phyloP scores from a whole-genome alignment of 129 eudicot genomes.

The Artemisia annua region DNA sequence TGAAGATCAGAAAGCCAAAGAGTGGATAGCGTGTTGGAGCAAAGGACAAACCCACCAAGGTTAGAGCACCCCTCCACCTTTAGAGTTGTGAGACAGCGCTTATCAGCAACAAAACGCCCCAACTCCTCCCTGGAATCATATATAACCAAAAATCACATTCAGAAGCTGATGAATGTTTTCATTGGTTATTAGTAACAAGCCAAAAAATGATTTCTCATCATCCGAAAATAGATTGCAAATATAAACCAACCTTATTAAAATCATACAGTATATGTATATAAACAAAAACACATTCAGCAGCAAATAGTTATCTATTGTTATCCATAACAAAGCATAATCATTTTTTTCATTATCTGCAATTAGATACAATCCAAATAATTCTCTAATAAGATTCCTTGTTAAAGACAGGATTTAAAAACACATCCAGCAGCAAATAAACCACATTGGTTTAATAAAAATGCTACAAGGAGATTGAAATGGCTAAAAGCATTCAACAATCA shows the following conservation, averaged over 20 bases:
- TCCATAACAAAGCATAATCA: background rate
- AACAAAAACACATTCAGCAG: background rate
- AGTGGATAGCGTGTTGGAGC: constrained; percentile 69
- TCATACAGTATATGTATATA: too few relatives aligned
- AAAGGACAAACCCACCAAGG: constrained; percentile 67
- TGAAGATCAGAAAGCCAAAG: constrained; percentile 96
- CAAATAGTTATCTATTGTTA: background rate
- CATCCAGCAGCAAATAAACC: too few relatives aligned
- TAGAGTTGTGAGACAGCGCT: constrained; percentile 68
- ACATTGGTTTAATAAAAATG: too few relatives aligned
- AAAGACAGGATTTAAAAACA: background rate
- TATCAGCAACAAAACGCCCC: constrained; percentile 88
- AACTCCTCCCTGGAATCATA: constrained; percentile 72
- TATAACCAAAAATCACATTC: constrained; percentile 7
- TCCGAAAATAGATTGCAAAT: background rate
- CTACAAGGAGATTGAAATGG: too few relatives aligned
- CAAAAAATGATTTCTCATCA: background rate
- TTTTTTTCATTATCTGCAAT: background rate
- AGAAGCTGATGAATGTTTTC: background rate
- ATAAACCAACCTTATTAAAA: background rate
- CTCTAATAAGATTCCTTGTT: background rate
- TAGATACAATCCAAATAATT: background rate
- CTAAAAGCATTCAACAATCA: too few relatives aligned
- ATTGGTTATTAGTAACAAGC: background rate
- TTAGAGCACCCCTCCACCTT: constrained; percentile 90